Conservation (phyloP, 345 rosid genomes). For the Sisymbrium altissimum region DNA sequence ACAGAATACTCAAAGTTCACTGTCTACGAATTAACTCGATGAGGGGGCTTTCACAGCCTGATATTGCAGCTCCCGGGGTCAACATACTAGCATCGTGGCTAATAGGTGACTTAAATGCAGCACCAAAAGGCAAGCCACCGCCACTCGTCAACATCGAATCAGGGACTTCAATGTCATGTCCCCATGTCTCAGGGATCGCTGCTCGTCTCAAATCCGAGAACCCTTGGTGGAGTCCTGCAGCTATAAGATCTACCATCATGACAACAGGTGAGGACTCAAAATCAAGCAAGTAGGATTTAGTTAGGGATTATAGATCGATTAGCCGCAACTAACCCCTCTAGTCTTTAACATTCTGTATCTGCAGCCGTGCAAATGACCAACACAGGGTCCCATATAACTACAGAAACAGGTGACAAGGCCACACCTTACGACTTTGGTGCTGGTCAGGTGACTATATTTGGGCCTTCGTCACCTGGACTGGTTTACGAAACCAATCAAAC, state of each 20-base stretch:
- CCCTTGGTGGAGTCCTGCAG: constrained; percentile 58
- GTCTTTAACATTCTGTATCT: background rate
- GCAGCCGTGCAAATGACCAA: constrained; percentile 57
- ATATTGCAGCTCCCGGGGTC: constrained; percentile 74
- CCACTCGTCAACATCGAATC: constrained; percentile 50
- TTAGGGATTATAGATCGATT: background rate
- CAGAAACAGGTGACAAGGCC: constrained; percentile 47
- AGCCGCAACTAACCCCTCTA: background rate
- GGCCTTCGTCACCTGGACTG: constrained; percentile 52
- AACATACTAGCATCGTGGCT: constrained; percentile 72
- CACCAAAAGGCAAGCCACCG: constrained; percentile 43
- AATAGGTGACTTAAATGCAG: constrained; percentile 38
- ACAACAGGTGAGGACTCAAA: constrained; percentile 51
- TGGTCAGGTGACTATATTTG: constrained; percentile 52
- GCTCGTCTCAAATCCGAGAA: constrained; percentile 52
- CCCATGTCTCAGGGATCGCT: constrained; percentile 66
- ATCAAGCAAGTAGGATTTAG: background rate
- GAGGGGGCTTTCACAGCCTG: constrained; percentile 53
- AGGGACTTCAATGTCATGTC: constrained; percentile 85
- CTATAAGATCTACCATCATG: constrained; percentile 72
- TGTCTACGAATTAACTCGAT: background rate
- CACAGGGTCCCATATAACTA: constrained; percentile 43
- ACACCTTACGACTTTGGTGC: constrained; percentile 64
- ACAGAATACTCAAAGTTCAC: background rate
- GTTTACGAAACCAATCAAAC: constrained; percentile 51